Conservation (phyloP, 768 basidiomycete genomes). For the Trichaptum fuscoviolaceum region DNA sequence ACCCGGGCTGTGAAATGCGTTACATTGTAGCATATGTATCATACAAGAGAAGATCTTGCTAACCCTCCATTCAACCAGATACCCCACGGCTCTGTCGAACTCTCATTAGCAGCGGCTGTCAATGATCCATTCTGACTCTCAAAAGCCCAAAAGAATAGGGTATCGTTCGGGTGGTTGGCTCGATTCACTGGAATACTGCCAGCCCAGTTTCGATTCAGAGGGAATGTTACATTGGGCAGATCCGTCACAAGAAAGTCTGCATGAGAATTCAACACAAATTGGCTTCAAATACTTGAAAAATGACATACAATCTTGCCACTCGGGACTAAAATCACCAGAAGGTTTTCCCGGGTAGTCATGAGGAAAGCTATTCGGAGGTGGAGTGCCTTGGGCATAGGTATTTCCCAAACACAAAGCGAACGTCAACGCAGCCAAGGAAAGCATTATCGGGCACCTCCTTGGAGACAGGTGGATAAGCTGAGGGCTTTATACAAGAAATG, state of each 20-base stretch:
- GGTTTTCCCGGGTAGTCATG: constrained; percentile 45
- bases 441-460: background rate
- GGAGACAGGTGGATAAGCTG: background rate
- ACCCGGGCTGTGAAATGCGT: constrained; percentile 42
- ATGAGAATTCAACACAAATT: background rate
- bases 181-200: constrained; percentile 62
- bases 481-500: background rate
- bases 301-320: constrained; percentile 60
- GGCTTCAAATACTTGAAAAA: background rate
- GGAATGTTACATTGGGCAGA: constrained; percentile 54
- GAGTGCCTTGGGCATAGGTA: background rate
- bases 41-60: constrained; percentile 16
- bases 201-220: constrained; percentile 46
- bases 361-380: constrained; percentile 30
- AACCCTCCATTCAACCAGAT: constrained; percentile 75
- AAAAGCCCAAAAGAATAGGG: constrained; percentile 62
- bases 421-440: background rate
- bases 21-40: background rate
- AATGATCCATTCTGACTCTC: constrained; percentile 54
- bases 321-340: constrained; percentile 41
- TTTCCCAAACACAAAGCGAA: background rate
- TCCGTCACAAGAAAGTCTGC: constrained; percentile 57
- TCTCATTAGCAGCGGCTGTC: constrained; percentile 30
- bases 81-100: constrained; percentile 52
- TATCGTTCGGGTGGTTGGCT: constrained; percentile 55